phyloP scores from a whole-genome alignment of 805 yeast genomes.

The Candida stauntonica region DNA sequence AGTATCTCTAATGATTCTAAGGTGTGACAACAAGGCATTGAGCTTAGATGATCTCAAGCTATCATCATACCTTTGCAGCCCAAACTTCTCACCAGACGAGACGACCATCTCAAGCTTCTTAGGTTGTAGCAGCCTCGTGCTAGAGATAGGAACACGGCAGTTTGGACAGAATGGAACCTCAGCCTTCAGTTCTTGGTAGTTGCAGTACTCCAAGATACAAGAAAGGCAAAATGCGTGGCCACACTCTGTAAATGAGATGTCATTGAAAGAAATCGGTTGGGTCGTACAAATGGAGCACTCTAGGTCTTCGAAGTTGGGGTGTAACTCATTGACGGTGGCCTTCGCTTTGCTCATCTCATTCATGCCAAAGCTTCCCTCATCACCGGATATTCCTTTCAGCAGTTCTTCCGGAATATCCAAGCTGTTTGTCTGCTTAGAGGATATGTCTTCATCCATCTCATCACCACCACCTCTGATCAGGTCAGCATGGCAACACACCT shows the following conservation, averaged over 20 bases:
- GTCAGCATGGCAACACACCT: conserved; percentile 80
- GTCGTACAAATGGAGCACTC: conserved; percentile 88
- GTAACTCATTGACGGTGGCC: conserved; percentile 29
- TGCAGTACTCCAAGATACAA: conserved; percentile 72
- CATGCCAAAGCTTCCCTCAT: conserved; percentile 9
- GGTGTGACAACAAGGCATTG: conserved; percentile 59
- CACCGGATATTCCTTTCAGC: conserved; percentile 1
- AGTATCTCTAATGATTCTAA: conserved; percentile 48
- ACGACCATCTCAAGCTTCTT: conserved; percentile 18
- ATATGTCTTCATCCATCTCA: conserved; percentile 50
- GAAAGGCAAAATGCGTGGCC: conserved; percentile 74
- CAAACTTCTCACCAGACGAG: conserved; percentile 21
- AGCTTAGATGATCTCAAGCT: conserved; percentile 62
- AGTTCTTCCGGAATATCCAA: conserved; percentile 22
- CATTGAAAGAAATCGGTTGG: conserved; percentile 52
- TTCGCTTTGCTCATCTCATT: conserved; percentile 16
- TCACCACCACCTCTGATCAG: conserved; percentile 48
- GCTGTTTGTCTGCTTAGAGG: conserved; percentile 12
- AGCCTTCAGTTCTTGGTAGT: conserved; percentile 50
- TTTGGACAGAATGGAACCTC: conserved; percentile 63
- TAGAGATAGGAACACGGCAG: conserved; percentile 58
- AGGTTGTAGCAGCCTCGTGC: conserved; percentile 37
- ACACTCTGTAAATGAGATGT: conserved; percentile 65
- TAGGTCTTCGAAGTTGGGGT: conserved; percentile 36
- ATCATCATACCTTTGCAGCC: conserved; percentile 22